These are phyloP conservation scores for Colletotrichum sp. DNA, from an alignment of 2,329 filamentous ascomycete genomes.

Conservation along the genomic window DNA sequence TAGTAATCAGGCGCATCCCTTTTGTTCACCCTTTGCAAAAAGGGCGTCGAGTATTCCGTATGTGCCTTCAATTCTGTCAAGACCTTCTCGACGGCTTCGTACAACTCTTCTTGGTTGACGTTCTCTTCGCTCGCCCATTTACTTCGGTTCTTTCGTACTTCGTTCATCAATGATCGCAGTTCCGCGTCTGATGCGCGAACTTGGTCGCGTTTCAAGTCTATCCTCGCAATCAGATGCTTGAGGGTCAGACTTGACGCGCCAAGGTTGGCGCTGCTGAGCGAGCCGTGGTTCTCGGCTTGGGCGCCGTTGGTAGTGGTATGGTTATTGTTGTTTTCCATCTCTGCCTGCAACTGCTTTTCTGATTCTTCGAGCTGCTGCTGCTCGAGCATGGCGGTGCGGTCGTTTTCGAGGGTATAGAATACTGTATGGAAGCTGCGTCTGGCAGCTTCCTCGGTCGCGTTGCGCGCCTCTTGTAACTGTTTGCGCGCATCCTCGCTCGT, in stretches of 20 bases:
- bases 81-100: constrained; percentile 96
- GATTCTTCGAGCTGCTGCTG: constrained; percentile 97
- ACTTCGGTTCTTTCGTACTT: constrained; percentile 96
- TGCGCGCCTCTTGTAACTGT: constrained; percentile 90
- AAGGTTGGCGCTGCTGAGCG: constrained; percentile 90
- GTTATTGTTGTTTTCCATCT: constrained; percentile 76
- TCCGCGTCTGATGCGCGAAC: constrained; percentile 94
- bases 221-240: constrained; percentile 95
- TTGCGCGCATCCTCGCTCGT: constrained; percentile 89
- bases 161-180: constrained; percentile 89
- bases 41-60: constrained; percentile 96
- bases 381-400: constrained; percentile 95
- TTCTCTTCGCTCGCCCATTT: constrained; percentile 99
- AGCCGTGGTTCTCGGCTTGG: constrained; percentile 76
- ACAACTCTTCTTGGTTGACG: constrained; percentile 95
- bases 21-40: constrained; percentile 93
- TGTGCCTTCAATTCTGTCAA: constrained; percentile 96
- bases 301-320: constrained; percentile 54
- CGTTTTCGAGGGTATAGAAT: constrained; percentile 95
- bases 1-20: constrained; percentile 97
- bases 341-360: constrained; percentile 93
- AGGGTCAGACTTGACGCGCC: constrained; percentile 94
- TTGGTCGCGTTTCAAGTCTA: constrained; percentile 89
- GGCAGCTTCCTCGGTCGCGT: constrained; percentile 86
- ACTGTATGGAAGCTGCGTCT: constrained; percentile 91